Percentiles rank a stretch among this genome's conserved stretches.
phyloP scores from a whole-genome alignment of 192 early-diverging fungal species.

The Lobulomyces angularis region DNA sequence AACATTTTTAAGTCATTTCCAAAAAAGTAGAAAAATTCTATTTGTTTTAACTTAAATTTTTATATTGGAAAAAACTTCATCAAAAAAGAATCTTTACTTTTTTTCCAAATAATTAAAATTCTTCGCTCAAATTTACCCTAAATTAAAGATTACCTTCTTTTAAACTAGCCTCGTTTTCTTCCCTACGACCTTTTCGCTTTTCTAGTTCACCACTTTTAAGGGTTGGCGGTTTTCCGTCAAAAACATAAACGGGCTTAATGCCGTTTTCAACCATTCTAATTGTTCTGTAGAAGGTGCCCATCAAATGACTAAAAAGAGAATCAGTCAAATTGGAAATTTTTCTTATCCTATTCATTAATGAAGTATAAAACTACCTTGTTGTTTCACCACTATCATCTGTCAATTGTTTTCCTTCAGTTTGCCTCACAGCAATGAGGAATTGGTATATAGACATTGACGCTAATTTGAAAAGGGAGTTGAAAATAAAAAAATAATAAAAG shows the following conservation, averaged over 20 bases:
- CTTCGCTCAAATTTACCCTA: no score
- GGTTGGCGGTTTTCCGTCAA: constrained; percentile 92
- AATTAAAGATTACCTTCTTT: no score
- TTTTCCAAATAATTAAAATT: no score
- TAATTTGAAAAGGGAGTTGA: no score
- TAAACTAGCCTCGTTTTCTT: constrained; percentile 34
- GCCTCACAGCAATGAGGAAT: constrained; percentile 92
- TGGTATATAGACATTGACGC: constrained; percentile 97
- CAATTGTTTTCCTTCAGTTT: constrained; percentile 75
- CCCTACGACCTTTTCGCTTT: constrained; percentile 31
- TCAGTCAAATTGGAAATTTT: neutral
- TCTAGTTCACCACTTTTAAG: constrained; percentile 75
- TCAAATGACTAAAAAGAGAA: constrained; percentile 60
- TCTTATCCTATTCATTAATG: constrained; percentile 2
- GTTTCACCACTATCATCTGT: constrained; percentile 82
- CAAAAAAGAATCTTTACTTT: no score
- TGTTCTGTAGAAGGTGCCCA: constrained; percentile 94
- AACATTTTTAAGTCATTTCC: no score
- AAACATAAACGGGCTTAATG: constrained; percentile 92
- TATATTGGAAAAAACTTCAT: no score
- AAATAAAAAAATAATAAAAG: no score
- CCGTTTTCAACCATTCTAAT: constrained; percentile 94
- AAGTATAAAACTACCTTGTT: constrained; percentile 53
- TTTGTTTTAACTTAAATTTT: no score
- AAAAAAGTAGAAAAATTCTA: no score